Conservation (phyloP, 2,329 filamentous ascomycete genomes). For the Penicillium frequentans region DNA sequence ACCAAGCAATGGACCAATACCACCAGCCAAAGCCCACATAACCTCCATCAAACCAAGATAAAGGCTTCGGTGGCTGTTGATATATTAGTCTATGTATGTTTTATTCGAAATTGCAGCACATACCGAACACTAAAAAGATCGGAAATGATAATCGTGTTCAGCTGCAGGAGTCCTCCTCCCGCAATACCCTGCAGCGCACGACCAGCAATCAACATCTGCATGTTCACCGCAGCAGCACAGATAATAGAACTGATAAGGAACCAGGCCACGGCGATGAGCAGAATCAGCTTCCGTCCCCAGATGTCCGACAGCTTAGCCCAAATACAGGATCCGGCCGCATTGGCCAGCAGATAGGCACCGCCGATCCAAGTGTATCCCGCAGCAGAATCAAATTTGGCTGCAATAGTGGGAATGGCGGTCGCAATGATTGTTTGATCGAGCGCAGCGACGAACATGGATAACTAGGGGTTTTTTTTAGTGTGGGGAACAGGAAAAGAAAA, state of each 20-base stretch:
- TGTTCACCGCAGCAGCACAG: slow-evolving; percentile 49
- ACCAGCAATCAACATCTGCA: slow-evolving; percentile 55
- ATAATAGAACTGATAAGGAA: slow-evolving; percentile 54
- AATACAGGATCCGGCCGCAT: slow-evolving; percentile 66
- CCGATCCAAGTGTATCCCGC: slow-evolving; percentile 78
- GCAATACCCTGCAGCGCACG: slow-evolving; percentile 56
- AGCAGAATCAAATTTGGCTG: slow-evolving; percentile 62
- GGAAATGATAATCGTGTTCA: slow-evolving; percentile 56
- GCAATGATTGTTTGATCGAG: slow-evolving; percentile 58
- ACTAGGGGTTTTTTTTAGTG: slow-evolving; percentile 14
- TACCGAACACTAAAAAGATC: slow-evolving; percentile 56
- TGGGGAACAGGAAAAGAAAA: not conserved
- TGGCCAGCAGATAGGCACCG: slow-evolving; percentile 69
- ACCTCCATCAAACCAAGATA: slow-evolving; percentile 54
- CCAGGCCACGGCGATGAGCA: slow-evolving; percentile 49
- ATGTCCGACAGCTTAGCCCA: slow-evolving; percentile 66
- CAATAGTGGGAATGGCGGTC: slow-evolving; percentile 62
- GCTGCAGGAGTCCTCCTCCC: slow-evolving; percentile 53
- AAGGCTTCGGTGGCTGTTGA: slow-evolving; percentile 44
- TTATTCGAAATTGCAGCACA: not conserved
- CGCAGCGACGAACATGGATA: slow-evolving; percentile 36
- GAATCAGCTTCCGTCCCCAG: slow-evolving; percentile 57
- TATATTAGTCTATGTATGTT: not conserved
- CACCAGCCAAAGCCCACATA: slow-evolving; percentile 57
- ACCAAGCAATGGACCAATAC: slow-evolving; percentile 54